phyloP scores from a whole-genome alignment of 2,329 filamentous ascomycete species.

The Ceratocystis papillata region DNA sequence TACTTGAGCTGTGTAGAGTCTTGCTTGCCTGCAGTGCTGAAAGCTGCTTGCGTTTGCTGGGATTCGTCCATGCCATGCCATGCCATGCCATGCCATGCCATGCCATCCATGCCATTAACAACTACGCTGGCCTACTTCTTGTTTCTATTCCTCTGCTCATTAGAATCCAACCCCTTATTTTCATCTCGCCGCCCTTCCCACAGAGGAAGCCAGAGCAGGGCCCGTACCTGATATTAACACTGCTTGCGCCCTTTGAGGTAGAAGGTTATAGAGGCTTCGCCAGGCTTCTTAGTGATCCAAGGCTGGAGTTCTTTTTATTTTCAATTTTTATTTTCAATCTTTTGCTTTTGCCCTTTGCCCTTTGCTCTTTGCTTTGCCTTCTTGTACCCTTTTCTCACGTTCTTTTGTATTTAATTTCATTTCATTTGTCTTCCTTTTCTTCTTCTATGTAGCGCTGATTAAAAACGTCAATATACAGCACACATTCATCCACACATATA shows the following conservation, averaged over 20 bases:
- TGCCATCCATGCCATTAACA: neutral
- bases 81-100: neutral
- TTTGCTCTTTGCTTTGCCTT: neutral
- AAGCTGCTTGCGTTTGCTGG: neutral
- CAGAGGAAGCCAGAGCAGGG: neutral
- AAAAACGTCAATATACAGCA: neutral
- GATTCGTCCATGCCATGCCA: neutral
- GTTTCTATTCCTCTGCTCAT: conserved; percentile 3
- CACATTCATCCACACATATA: neutral
- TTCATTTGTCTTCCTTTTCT: neutral
- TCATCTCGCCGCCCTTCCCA: neutral
- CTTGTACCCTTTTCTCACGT: neutral
- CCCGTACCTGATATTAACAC: neutral
- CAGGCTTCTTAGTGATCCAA: too few relatives aligned
- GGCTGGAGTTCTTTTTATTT: neutral
- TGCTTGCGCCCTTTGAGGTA: too few relatives aligned
- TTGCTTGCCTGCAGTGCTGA: neutral
- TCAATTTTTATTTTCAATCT: neutral
- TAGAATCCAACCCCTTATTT: neutral
- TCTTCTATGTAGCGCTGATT: neutral
- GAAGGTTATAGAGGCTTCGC: too few relatives aligned
- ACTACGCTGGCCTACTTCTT: neutral
- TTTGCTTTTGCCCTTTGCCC: neutral
- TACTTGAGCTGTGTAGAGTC: too few relatives aligned
- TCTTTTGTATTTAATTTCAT: neutral